Evolutionary conservation across 1,284 basidiomycete species (phyloP).

Genomic region (Moniliophthora roreri): DNA sequence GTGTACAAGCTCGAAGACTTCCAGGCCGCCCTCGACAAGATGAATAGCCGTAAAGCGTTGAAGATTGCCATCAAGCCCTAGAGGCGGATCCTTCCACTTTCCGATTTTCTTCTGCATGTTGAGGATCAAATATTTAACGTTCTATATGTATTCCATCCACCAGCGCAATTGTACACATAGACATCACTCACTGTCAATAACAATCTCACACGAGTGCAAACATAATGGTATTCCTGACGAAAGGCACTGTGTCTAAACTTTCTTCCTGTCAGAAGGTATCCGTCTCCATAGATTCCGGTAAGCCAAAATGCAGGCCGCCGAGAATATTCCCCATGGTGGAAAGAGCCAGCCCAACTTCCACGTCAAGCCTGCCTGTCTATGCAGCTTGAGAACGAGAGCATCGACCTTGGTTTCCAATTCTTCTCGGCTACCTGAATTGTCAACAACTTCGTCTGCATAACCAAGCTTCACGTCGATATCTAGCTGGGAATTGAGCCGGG

Average conservation of each 20-base stretch:
- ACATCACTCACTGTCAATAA: too few species aligned
- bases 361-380: slow-evolving; percentile 55
- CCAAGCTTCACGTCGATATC: slow-evolving; percentile 77
- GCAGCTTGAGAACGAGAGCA: slow-evolving; percentile 58
- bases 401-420: slow-evolving; percentile 76
- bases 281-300: slow-evolving; percentile 6
- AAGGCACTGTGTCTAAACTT: too few species aligned
- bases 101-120: neutral
- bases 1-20: slow-evolving; percentile 77
- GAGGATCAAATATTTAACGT: too few species aligned
- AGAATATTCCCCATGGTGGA: slow-evolving; percentile 69
- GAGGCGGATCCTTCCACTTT: neutral
- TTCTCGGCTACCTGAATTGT: slow-evolving; percentile 79
- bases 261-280: neutral
- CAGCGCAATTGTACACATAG: too few species aligned
- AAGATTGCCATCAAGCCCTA: slow-evolving; percentile 64
- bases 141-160: too few species aligned
- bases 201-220: too few species aligned
- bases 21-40: slow-evolving; percentile 82
- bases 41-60: slow-evolving; percentile 70
- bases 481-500: slow-evolving; percentile 81
- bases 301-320: slow-evolving; percentile 24
- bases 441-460: slow-evolving; percentile 86
- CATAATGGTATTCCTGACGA: too few species aligned
- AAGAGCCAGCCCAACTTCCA: slow-evolving; percentile 81